Percentiles rank a stretch among this genome's conserved stretches.
These are phyloP conservation scores for Annulohypoxylon moriforme DNA, from an alignment of 495 filamentous ascomycete genomes.

Conservation along the genomic window DNA sequence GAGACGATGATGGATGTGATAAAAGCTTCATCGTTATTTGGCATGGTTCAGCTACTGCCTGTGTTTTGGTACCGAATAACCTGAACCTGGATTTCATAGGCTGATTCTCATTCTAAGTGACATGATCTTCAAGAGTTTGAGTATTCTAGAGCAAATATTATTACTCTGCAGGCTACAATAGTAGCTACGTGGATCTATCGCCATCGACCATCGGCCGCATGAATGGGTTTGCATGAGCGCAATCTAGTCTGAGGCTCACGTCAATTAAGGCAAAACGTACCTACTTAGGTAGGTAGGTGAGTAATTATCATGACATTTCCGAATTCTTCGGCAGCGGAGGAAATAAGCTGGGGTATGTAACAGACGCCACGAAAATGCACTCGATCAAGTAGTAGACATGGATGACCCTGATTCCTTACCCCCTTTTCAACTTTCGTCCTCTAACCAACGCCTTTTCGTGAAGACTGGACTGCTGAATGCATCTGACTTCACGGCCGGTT, in stretches of 20 bases:
- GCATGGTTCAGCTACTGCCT: neutral
- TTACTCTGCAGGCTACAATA: neutral
- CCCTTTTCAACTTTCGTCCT: conserved; percentile 13
- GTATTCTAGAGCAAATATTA: neutral
- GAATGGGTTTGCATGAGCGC: conserved; percentile 2
- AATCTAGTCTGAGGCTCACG: conserved; percentile 6
- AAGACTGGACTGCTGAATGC: conserved; percentile 10
- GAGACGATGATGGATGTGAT: neutral
- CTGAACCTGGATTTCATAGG: neutral
- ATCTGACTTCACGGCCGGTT: conserved; percentile 42
- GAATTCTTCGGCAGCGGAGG: conserved; percentile 15
- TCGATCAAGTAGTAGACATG: conserved; percentile 31
- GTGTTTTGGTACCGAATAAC: neutral
- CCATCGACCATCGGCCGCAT: conserved; percentile 1
- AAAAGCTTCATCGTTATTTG: neutral
- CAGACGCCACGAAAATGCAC: conserved; percentile 48
- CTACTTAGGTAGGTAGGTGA: neutral
- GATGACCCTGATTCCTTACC: conserved; percentile 13
- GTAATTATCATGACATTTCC: conserved; percentile 26
- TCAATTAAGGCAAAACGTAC: conserved; percentile 26
- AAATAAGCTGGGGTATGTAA: conserved; percentile 43
- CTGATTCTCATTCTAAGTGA: neutral
- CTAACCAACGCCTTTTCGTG: conserved; percentile 35
- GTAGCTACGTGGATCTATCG: neutral
- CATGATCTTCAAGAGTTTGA: neutral